Base-by-base conservation (phyloP, 2,329 filamentous ascomycete species). In the Alternaria postmessia region DNA sequence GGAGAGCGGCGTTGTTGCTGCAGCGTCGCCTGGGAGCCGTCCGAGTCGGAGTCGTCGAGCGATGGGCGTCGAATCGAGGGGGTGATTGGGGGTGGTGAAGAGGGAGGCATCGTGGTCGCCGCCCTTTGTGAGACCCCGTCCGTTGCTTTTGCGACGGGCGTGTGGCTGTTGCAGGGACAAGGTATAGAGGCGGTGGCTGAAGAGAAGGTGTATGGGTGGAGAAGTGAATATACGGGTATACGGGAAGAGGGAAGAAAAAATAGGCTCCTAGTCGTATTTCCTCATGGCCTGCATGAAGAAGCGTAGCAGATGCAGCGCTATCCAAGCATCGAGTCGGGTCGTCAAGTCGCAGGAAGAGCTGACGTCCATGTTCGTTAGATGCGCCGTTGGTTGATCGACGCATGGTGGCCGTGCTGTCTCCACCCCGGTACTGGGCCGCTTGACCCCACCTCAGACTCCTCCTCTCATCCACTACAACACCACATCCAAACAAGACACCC, bases 1-100 rank as follows among this genome's bases (percentile, higher is more conserved):
- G 79, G 80, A 59, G 80, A 79, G 62, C 76, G 75, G 41, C 71
- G 57, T 22, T 30, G 54, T n/a, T 69, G 69, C 53, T 77, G 74
- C 57, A 79, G 74, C 43, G 78, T 79, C 44, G 71, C 71, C 53
- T 80, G 78, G 43, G 74, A 76, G 48, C 75, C 78, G 65, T 83
- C 81, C 51, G 76, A 79, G 56, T 78, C 75, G 51, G 73, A 75
- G 46, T 73, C 70, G 60, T 76, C 71, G 61, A 72, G 66, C 43
- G 68, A 66, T 22, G 71, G 70, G 22, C 69, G 69, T 32, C 71
- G 72, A 26, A 71, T 36, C 32, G 67, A 71, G 54, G 76, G 75
- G 44, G 75, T 76, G 38, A 72, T 72, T 44, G 74, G 73, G 20
- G 74, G 71, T 22, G 75, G 75, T 20, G 75, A 75, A 0, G 71